These are phyloP conservation scores for Tetradesmus obliquus DNA, from an alignment of 139 green algal genomes.

Conservation along the genomic window DNA sequence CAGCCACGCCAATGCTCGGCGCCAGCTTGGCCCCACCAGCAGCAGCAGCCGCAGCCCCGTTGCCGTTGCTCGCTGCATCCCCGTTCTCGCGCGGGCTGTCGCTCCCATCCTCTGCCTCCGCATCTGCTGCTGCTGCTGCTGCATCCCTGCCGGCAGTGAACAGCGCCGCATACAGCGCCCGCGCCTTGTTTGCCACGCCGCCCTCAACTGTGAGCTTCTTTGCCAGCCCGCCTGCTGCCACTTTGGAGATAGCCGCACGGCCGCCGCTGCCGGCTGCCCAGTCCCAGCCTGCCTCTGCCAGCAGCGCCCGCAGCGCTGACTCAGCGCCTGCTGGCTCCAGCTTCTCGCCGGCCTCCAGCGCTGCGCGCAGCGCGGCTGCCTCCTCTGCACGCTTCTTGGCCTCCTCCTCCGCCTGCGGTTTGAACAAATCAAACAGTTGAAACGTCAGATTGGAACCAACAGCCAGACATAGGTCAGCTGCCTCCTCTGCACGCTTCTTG, in stretches of 20 bases:
- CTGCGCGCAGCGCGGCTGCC: constrained; percentile 23
- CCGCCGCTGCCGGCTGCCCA: constrained; percentile 5
- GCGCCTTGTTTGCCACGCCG: constrained; percentile 64
- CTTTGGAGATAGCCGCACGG: constrained; percentile 6
- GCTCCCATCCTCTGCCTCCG: not conserved
- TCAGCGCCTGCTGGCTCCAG: constrained; percentile 47
- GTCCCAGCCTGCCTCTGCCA: constrained; percentile 48
- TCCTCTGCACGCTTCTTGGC: constrained; percentile 27
- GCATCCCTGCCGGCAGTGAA: not conserved
- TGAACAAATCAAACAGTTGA: too few species aligned
- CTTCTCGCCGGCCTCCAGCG: constrained; percentile 40
- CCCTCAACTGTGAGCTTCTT: constrained; percentile 64
- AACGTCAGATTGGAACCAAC: too few species aligned
- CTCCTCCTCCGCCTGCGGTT: constrained; percentile 44
- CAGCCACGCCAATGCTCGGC: constrained; percentile 47
- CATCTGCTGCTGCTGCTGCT: not conserved
- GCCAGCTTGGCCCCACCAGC: constrained; percentile 53
- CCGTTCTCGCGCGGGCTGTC: not conserved
- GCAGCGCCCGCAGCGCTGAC: constrained; percentile 53
- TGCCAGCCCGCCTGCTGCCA: constrained; percentile 42
- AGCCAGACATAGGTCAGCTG: not conserved
- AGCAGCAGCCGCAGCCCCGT: not conserved
- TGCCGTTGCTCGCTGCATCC: not conserved
- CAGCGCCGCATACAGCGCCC: constrained; percentile 65
- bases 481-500: constrained; percentile 16